Evolutionary conservation across 306 rosid genomes (phyloP).

Genomic region (Prunus fruticosa): DNA sequence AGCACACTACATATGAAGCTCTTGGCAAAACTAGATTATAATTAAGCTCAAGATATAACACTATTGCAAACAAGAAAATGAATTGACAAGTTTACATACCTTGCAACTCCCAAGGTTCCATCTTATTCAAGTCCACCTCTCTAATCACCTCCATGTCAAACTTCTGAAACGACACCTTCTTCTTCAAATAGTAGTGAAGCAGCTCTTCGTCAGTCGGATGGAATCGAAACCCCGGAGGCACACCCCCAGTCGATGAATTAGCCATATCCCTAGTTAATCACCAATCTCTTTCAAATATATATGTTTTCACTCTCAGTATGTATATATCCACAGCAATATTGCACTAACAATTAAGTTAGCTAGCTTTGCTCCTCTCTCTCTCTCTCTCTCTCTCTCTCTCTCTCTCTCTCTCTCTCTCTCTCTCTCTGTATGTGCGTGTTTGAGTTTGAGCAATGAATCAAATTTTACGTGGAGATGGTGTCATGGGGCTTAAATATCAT

Average conservation of each 20-base stretch:
- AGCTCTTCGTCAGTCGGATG: constrained; percentile 95
- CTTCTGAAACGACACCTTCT: constrained; percentile 81
- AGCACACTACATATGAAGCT: background rate
- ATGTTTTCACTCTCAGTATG: background rate
- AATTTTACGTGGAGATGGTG: constrained; percentile 33
- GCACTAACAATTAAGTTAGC: background rate
- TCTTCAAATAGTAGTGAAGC: constrained; percentile 86
- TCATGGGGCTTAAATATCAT: constrained; percentile 40
- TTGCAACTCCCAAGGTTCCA: constrained; percentile 99
- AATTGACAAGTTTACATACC: constrained; percentile 30
- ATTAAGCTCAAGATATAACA: background rate
- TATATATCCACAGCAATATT: background rate
- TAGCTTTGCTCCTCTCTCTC: background rate
- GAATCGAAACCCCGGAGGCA: constrained; percentile 94
- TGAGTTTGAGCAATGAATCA: background rate
- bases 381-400: too few relatives aligned
- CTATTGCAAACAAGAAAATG: background rate
- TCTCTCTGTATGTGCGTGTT: too few relatives aligned
- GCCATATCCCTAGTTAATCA: constrained; percentile 33
- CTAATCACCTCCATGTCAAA: constrained; percentile 93
- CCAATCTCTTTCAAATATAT: background rate
- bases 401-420: too few relatives aligned
- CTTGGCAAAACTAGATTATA: background rate
- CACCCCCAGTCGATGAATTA: constrained; percentile 72
- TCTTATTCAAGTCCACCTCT: constrained; percentile 96